These are phyloP conservation scores for Cronartium quercuum DNA, from an alignment of 1,284 basidiomycete genomes.

Conservation along the genomic window DNA sequence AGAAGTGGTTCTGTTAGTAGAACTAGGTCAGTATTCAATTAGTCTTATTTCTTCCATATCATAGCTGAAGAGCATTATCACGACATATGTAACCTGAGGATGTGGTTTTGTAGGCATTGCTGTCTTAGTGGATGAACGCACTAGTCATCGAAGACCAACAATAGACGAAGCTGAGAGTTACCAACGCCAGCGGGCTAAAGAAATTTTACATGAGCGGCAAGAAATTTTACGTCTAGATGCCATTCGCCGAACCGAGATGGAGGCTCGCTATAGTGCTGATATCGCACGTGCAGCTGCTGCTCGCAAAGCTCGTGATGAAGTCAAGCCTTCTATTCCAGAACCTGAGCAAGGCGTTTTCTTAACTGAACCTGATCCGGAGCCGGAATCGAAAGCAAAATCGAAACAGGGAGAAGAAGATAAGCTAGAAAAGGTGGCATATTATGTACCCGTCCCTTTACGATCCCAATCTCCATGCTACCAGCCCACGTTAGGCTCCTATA, in stretches of 20 bases:
- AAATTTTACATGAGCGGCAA: conserved; percentile 56
- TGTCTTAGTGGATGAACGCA: conserved; percentile 67
- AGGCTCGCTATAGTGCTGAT: conserved; percentile 24
- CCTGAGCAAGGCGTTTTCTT: neutral
- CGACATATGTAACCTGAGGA: neutral
- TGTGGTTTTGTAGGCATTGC: conserved; percentile 59
- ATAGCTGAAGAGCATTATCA: neutral
- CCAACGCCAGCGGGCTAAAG: conserved; percentile 51
- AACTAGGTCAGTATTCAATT: conserved; percentile 58
- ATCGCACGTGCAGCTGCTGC: conserved; percentile 20
- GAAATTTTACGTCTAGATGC: conserved; percentile 51
- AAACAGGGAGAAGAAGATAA: neutral
- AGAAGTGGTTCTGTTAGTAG: conserved; percentile 78
- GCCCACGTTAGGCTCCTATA: conserved; percentile 49
- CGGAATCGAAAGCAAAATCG: neutral
- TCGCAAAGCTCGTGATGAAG: conserved; percentile 7
- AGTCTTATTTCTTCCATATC: neutral
- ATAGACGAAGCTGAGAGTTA: conserved; percentile 44
- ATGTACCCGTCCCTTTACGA: conserved; percentile 16
- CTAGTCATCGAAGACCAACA: conserved; percentile 60
- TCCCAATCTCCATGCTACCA: conserved; percentile 10
- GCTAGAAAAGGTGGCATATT: conserved; percentile 5
- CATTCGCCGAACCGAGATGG: conserved; percentile 39
- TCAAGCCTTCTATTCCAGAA: neutral
- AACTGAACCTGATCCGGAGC: neutral